Base-by-base conservation (phyloP, 2,329 filamentous ascomycete genomes). In the Juglanconis oblonga region DNA sequence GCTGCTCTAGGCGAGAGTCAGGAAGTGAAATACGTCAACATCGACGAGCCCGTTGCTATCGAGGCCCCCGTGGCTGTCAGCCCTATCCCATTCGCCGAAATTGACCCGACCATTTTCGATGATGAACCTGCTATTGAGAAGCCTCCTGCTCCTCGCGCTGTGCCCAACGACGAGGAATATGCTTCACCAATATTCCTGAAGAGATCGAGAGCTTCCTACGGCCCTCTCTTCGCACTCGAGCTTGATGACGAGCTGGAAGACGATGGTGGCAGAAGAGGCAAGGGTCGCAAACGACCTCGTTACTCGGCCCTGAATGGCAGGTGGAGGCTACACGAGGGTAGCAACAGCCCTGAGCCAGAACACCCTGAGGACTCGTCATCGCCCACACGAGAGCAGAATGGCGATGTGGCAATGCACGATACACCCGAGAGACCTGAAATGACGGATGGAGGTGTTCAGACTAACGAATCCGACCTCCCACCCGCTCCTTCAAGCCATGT, bases 111-210 rank as follows among this genome's bases (percentile, higher is more conserved):
- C 6, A 40, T 66, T 1, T 61, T 66, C 36, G 67, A 70, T 17
- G 45, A 58, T 4, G 64, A 62, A 1, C 44, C 47, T 24, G 50
- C 51, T 6, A 29, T 35, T 3, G 35, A 52, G 17, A 38, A 51
- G 3, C 32, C 45, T 17, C n/a, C 55, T 11, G 29, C 70, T 13
- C 71, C 69, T 17, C 9, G 49, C 11, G 45, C 71, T 7, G 71
- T 70, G 14, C 58, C 50, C 8, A 31, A n/a, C 24, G 67, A 76
- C 49, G 75, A 79, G 17, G 83, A 88, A 65, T 95, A 87, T 76
- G 79, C 84, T 4, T 96, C 92, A 3, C 92, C 92, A 0, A 90
- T 91, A 0, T 96, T 96, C 66, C 75, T 91, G 24, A 93, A 90
- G 71, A 82, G 88, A 56, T 82, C 85, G 13, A 81, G 89, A 58